A percentile compares a stretch with the other conserved stretches of the same genome.
These are phyloP conservation scores for Mycena galericulata DNA, from an alignment of 768 basidiomycete species.

Conservation along the genomic window DNA sequence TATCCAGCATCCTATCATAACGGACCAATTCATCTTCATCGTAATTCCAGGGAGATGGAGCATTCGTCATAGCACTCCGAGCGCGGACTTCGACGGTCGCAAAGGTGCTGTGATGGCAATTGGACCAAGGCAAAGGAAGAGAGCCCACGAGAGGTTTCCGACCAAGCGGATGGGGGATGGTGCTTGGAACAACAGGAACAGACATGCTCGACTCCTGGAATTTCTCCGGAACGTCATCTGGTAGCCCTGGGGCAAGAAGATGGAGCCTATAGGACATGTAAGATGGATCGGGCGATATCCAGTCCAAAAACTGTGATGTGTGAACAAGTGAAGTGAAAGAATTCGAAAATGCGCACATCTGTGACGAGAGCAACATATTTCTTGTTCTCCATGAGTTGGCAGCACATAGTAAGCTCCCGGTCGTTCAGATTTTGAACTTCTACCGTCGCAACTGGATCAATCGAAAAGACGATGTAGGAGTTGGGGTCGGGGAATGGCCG, in stretches of 20 bases:
- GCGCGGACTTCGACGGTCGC: not conserved
- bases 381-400: not conserved
- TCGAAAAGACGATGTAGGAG: not conserved
- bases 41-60: not conserved
- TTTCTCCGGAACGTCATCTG: not conserved
- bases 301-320: not conserved
- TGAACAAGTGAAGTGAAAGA: not conserved
- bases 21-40: not conserved
- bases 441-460: not conserved
- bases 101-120: not conserved
- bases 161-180: not conserved
- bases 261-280: not conserved
- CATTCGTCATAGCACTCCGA: not conserved
- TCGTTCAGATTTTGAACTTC: not conserved
- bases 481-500: not conserved
- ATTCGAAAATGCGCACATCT: not conserved
- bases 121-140: not conserved
- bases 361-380: not conserved
- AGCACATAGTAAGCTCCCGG: not conserved
- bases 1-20: not conserved
- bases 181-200: not conserved
- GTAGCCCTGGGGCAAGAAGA: not conserved
- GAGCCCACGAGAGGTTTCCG: not conserved
- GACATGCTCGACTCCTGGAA: slow-evolving; percentile 4
- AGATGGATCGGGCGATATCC: too few species aligned